Percentiles rank a stretch among this genome's conserved stretches.
phyloP scores from a whole-genome alignment of 108 stramenopile genomes.

The Pseudonitzschia multiseries region DNA sequence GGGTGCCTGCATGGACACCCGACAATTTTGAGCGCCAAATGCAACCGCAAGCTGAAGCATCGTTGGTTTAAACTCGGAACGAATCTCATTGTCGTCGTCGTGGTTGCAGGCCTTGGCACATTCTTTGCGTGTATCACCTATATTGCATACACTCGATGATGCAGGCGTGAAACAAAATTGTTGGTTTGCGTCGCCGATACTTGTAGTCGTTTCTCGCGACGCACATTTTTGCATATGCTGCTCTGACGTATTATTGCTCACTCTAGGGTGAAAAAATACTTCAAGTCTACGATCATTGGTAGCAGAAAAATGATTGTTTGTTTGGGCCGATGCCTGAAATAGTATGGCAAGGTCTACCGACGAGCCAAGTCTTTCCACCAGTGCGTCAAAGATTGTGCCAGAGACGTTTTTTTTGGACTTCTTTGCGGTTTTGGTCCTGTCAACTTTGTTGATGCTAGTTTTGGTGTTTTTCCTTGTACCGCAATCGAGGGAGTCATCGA shows the following conservation, averaged over 20 bases:
- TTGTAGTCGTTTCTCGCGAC: not conserved
- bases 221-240: not conserved
- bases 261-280: not conserved
- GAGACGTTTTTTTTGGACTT: not conserved
- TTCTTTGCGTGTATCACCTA: not conserved
- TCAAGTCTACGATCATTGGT: not conserved
- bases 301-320: not conserved
- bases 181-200: too few species aligned
- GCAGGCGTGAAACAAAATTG: too few species aligned
- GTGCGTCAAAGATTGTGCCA: not conserved
- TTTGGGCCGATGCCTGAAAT: slow-evolving; percentile 7
- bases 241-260: not conserved
- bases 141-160: not conserved
- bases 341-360: not conserved
- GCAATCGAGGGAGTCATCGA: too few species aligned
- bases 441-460: not conserved
- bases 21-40: not conserved
- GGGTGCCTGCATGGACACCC: not conserved
- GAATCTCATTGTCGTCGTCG: not conserved
- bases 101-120: not conserved
- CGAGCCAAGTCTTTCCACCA: not conserved
- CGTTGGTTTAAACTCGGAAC: not conserved
- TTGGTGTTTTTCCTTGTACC: not conserved
- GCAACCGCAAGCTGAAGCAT: slow-evolving; percentile 8
- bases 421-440: not conserved